These are phyloP conservation scores for Protea cynaroides DNA, from an alignment of 164 flowering plant genomes.

Conservation along the genomic window DNA sequence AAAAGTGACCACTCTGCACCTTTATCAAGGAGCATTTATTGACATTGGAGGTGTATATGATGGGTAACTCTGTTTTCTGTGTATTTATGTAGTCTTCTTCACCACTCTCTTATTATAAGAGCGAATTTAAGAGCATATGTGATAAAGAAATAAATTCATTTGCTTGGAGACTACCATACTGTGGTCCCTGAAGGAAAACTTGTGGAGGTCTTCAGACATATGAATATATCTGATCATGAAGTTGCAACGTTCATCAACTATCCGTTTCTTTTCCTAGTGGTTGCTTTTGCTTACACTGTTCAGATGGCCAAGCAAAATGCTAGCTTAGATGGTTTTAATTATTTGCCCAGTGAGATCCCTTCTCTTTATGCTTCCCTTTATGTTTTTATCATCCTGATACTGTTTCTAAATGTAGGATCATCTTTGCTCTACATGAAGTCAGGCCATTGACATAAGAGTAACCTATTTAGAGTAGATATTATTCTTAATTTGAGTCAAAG, in stretches of 20 bases:
- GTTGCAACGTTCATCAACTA: too few species aligned
- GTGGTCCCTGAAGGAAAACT: too few species aligned
- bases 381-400: background rate
- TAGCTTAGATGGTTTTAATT: background rate
- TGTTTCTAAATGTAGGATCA: background rate
- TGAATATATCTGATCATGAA: too few species aligned
- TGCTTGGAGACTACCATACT: background rate
- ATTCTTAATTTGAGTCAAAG: background rate
- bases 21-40: slow-evolving; percentile 97
- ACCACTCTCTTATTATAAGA: too few species aligned
- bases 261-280: too few species aligned
- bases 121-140: too few species aligned
- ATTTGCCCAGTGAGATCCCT: background rate
- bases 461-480: background rate
- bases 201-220: too few species aligned
- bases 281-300: too few species aligned
- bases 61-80: slow-evolving; percentile 46
- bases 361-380: background rate
- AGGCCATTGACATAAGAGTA: background rate
- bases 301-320: background rate
- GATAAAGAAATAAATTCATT: background rate
- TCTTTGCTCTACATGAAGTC: background rate
- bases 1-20: slow-evolving; percentile 73
- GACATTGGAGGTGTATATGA: slow-evolving; percentile 97
- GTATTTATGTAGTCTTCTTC: background rate